These are phyloP conservation scores for Wickerhamiella siamensis DNA, from an alignment of 805 yeast species.

Conservation along the genomic window DNA sequence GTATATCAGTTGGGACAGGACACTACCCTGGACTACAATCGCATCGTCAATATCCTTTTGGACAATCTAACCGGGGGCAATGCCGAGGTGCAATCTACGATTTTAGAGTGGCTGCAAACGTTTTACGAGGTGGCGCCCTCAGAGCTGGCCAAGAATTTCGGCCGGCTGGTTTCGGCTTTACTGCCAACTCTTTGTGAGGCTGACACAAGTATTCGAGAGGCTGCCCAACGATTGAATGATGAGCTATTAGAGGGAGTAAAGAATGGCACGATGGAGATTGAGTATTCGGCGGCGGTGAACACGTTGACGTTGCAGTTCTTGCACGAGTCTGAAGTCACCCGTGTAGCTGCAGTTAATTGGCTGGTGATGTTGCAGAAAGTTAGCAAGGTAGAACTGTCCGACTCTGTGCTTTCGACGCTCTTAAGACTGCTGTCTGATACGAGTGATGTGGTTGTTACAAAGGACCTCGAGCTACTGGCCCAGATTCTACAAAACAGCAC, in stretches of 20 bases:
- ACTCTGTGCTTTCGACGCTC: constrained; percentile 59
- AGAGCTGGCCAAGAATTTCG: constrained; percentile 58
- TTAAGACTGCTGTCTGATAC: constrained; percentile 61
- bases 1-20: constrained; percentile 66
- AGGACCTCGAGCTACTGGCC: constrained; percentile 57
- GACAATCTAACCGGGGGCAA: constrained; percentile 63
- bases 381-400: constrained; percentile 33
- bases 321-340: constrained; percentile 64
- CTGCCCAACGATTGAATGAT: constrained; percentile 43
- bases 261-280: constrained; percentile 23
- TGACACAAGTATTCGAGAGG: constrained; percentile 34
- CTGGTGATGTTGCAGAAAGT: constrained; percentile 57
- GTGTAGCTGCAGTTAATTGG: constrained; percentile 84
- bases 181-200: constrained; percentile 48
- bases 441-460: constrained; percentile 61
- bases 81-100: constrained; percentile 63
- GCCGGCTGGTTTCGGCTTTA: constrained; percentile 57
- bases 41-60: constrained; percentile 67
- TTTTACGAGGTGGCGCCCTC: constrained; percentile 60
- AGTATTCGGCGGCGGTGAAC: constrained; percentile 49
- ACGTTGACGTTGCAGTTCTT: constrained; percentile 58
- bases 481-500: constrained; percentile 58
- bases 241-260: constrained; percentile 42
- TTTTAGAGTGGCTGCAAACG: constrained; percentile 68
- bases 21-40: constrained; percentile 62